Conservation (phyloP, 441 rosid species). For the Manihot esculenta region DNA sequence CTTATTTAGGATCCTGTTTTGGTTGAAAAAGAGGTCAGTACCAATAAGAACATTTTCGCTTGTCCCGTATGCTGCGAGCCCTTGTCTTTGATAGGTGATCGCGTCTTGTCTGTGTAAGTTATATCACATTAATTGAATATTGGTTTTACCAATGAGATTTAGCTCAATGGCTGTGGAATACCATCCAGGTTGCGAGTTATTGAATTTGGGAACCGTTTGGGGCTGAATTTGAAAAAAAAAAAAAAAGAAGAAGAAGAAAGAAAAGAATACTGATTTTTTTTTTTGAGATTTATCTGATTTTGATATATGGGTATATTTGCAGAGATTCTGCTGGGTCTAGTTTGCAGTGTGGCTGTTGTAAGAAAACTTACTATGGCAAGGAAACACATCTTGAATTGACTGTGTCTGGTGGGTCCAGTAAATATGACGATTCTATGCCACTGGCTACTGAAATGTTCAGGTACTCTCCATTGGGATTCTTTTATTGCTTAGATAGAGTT, state of each 20-base stretch:
- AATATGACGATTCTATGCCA: constrained; percentile 51
- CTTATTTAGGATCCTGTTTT: constrained; percentile 37
- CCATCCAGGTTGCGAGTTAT: too few relatives aligned
- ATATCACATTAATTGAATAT: too few relatives aligned
- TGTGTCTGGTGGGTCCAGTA: constrained; percentile 44
- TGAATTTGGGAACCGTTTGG: too few relatives aligned
- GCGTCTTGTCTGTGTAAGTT: constrained; percentile 48
- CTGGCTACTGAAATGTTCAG: constrained; percentile 64
- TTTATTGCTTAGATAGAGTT: not conserved
- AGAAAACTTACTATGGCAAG: constrained; percentile 51
- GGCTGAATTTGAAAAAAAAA: too few relatives aligned
- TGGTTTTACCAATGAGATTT: too few relatives aligned
- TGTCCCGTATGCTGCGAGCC: too few relatives aligned
- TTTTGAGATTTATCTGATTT: too few relatives aligned
- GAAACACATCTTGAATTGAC: constrained; percentile 68
- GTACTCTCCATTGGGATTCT: constrained; percentile 22
- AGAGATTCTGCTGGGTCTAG: constrained; percentile 44
- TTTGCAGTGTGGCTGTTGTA: constrained; percentile 53
- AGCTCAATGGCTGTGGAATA: too few relatives aligned
- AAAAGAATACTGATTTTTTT: too few relatives aligned
- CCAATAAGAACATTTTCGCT: too few relatives aligned
- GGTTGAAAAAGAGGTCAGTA: constrained; percentile 32
- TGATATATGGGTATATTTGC: constrained; percentile 1
- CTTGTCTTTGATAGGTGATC: constrained; percentile 22
- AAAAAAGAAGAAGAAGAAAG: too few relatives aligned